Conservation (phyloP, 2,329 filamentous ascomycete species). For the Didymellaceae sp. region DNA sequence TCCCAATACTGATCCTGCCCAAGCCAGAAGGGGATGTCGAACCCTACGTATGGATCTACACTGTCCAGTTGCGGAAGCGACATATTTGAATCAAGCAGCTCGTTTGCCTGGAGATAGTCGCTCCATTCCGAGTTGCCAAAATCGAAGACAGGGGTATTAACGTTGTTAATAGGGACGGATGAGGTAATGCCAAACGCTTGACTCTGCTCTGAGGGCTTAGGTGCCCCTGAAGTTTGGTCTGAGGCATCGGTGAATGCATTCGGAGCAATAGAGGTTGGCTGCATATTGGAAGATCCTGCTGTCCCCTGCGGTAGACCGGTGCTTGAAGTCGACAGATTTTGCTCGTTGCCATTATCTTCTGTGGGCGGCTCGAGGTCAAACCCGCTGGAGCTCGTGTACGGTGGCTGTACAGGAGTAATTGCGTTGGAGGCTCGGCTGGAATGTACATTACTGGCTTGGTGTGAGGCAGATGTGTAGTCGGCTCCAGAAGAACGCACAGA, state of each 20-base stretch:
- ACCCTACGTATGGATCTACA: slow-evolving; percentile 41
- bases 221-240: not conserved
- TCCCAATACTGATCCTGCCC: slow-evolving; percentile 43
- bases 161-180: not conserved
- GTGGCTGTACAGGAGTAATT: not conserved
- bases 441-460: not conserved
- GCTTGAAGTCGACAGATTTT: not conserved
- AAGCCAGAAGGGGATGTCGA: slow-evolving; percentile 48
- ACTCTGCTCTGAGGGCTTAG: too few species aligned
- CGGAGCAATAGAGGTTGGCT: not conserved
- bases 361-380: not conserved
- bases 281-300: not conserved
- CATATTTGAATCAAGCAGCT: not conserved
- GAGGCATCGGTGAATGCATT: not conserved
- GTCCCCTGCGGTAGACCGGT: not conserved
- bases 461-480: not conserved
- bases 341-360: not conserved
- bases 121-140: slow-evolving; percentile 18
- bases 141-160: slow-evolving; percentile 3
- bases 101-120: slow-evolving; percentile 13
- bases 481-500: not conserved
- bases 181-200: not conserved
- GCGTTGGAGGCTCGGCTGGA: not conserved
- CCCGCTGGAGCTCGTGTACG: slow-evolving; percentile 7
- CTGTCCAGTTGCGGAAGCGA: slow-evolving; percentile 12